Conservation (phyloP, 1,284 basidiomycete species). For the Trichosporon sp. region DNA sequence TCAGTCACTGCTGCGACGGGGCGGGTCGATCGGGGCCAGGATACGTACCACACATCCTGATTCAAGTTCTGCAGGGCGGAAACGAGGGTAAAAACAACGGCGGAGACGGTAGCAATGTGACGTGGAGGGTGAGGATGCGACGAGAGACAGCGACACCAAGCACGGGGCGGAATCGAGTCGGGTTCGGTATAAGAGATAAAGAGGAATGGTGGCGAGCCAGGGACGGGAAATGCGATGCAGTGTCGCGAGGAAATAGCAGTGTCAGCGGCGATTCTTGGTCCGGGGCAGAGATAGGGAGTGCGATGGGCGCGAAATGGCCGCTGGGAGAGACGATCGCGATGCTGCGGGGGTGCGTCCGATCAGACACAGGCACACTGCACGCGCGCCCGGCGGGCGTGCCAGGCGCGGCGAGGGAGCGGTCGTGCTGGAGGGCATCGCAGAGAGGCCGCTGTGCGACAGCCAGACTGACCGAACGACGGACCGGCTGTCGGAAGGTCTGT, state of each 20-base stretch:
- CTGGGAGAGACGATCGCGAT: neutral
- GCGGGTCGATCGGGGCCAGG: neutral
- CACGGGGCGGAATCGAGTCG: neutral
- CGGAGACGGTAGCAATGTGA: neutral
- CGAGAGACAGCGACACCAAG: neutral
- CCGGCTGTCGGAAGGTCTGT: neutral
- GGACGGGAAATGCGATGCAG: neutral
- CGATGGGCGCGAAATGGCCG: neutral
- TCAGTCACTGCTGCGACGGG: neutral
- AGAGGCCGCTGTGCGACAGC: neutral
- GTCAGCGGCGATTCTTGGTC: neutral
- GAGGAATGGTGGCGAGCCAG: neutral
- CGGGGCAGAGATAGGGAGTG: neutral
- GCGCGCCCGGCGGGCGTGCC: neutral
- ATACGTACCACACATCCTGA: constrained; percentile 23
- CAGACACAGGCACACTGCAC: neutral
- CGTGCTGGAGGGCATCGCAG: neutral
- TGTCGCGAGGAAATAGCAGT: neutral
- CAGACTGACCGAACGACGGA: neutral
- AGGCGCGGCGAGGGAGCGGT: no score
- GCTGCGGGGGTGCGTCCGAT: neutral
- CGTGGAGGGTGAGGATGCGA: neutral
- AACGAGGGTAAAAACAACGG: neutral
- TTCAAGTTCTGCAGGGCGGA: constrained; percentile 2
- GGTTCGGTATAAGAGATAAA: neutral